These are phyloP conservation scores for Starmerella stigmatis DNA, from an alignment of 805 yeast genomes.

Conservation along the genomic window DNA sequence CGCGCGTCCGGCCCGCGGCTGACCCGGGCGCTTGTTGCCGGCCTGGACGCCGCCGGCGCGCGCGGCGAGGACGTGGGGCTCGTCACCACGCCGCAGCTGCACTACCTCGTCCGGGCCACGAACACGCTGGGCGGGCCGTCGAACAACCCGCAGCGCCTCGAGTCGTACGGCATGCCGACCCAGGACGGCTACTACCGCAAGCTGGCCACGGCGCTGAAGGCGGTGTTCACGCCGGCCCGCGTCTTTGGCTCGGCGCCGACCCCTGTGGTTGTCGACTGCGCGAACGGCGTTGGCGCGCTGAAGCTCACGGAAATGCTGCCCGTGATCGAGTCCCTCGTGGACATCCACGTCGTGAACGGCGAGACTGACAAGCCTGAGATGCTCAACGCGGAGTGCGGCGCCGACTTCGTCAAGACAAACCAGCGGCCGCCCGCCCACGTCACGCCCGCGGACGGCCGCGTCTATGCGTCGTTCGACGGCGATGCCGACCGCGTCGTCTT, in stretches of 20 bases:
- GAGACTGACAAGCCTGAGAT: slow-evolving; percentile 42
- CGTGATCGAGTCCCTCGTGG: slow-evolving; percentile 36
- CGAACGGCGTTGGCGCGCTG: slow-evolving; percentile 95
- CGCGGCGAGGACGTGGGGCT: slow-evolving; percentile 48
- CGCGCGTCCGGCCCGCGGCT: slow-evolving; percentile 72
- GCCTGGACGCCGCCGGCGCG: slow-evolving; percentile 44
- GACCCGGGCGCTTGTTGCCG: slow-evolving; percentile 47
- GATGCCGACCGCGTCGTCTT: slow-evolving; percentile 93
- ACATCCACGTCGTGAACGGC: slow-evolving; percentile 41
- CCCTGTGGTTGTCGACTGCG: slow-evolving; percentile 67
- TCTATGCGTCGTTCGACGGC: slow-evolving; percentile 86
- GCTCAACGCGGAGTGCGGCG: slow-evolving; percentile 79
- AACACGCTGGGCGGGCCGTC: slow-evolving; percentile 41
- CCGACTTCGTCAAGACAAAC: slow-evolving; percentile 87
- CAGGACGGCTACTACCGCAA: slow-evolving; percentile 64
- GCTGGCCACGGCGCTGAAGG: slow-evolving; percentile 44
- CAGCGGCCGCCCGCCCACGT: slow-evolving; percentile 65
- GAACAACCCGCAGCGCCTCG: slow-evolving; percentile 26
- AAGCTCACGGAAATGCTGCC: slow-evolving; percentile 45
- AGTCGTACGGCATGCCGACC: slow-evolving; percentile 47
- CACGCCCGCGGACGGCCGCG: slow-evolving; percentile 34
- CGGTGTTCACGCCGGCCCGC: slow-evolving; percentile 24
- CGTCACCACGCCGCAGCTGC: slow-evolving; percentile 89
- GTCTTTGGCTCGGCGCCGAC: slow-evolving; percentile 26
- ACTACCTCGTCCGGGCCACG: slow-evolving; percentile 63